Percentiles rank a stretch among this genome's conserved stretches.
Conservation (phyloP, 176 grass and related monocot genomes). For the Triticum urartu region DNA sequence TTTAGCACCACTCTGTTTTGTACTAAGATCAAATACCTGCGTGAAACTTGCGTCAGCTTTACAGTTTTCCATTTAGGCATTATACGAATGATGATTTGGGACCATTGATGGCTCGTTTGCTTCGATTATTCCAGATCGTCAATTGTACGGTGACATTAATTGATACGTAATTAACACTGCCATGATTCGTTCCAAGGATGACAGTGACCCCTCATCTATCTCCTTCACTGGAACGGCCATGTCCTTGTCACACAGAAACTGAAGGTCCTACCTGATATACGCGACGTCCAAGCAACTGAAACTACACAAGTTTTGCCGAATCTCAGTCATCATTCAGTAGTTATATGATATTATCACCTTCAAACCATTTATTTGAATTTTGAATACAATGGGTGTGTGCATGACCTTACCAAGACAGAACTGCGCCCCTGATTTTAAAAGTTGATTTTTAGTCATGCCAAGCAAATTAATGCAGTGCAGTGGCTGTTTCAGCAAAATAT, state of each 20-base stretch:
- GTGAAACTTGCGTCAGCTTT: not conserved
- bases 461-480: not conserved
- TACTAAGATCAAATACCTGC: not conserved
- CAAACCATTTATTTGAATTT: not conserved
- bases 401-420: not conserved
- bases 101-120: not conserved
- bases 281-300: not conserved
- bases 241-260: not conserved
- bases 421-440: not conserved
- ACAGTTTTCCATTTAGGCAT: not conserved
- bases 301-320: not conserved
- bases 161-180: not conserved
- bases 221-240: not conserved
- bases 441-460: not conserved
- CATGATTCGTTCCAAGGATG: not conserved
- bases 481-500: not conserved
- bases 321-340: not conserved
- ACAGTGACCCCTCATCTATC: not conserved
- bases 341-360: not conserved
- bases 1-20: not conserved
- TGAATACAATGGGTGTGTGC: not conserved
- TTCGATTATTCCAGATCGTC: conserved; percentile 5
- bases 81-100: not conserved
- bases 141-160: conserved; percentile 16
- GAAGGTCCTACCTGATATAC: not conserved